Base-by-base conservation (phyloP, 2,329 filamentous ascomycete genomes). In the Alternaria atra region DNA sequence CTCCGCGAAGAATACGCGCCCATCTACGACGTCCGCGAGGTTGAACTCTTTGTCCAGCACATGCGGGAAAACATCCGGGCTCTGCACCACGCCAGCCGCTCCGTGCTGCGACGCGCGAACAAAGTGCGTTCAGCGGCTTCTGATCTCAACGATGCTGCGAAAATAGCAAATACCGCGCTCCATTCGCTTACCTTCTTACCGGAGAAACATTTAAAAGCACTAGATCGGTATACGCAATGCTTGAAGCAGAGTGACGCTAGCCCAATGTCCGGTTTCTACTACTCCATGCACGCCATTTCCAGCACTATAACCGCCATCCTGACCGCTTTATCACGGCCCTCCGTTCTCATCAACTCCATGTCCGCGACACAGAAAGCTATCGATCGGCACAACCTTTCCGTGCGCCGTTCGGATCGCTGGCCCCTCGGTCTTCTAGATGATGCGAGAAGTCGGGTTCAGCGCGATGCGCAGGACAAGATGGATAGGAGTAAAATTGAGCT, bases 31-130 rank as follows among this genome's bases (percentile, higher is more conserved):
- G 87, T 94, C 48, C 87, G 89, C 29, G 94, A 97, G 78, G 93
- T 97, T 3, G 94, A 98, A 73, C 90, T 95, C 69, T 97, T 99
- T 78, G 90, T 97, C 54, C 90, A 93, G 53, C 92, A 97, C 74
- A 94, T 94, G 20, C 88, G 93, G 69, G 94, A 98, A 56, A 94
- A 93, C 79, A 90, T 99, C 39, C 89, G 93, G 52, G 89, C 90
- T 65, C 88, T 98, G 61, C 94, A 94, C 72, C 89, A 91, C 71
- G 90, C 92, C 55, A 94, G 91, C 0, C 92, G 91, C 78, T 92
- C 89, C 68, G 88, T 96, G 52, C 90, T 95, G 39, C 89, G 94
- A 58, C 87, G 93, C 58, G 89, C 91, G 25, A 94, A 95, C 74
- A 87, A 87, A 61, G 80, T 94, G 29, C 88, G 89, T 47, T 88